A percentile compares a stretch with the other conserved stretches of the same genome.
These are phyloP conservation scores for Neocallimastix lanati DNA, from an alignment of 192 early-diverging fungal species.

Conservation along the genomic window DNA sequence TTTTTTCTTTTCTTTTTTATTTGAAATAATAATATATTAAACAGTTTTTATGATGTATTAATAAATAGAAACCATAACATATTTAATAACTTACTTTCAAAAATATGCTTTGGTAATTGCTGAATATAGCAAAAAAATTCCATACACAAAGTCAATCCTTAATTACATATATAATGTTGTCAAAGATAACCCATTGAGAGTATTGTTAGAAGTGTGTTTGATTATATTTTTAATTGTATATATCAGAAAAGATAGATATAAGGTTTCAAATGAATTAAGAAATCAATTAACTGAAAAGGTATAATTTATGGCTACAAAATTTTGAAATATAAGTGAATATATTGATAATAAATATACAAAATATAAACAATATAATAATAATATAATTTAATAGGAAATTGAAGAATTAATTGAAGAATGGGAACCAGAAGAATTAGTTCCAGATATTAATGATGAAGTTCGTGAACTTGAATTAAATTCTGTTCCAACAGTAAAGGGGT, in stretches of 20 bases:
- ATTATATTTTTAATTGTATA: not conserved
- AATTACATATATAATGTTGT: not conserved
- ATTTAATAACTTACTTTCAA: not conserved
- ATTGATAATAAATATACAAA: too few species aligned
- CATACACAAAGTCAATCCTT: not conserved
- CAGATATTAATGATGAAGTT: slow-evolving; percentile 49
- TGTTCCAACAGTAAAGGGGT: not conserved
- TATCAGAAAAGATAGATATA: not conserved
- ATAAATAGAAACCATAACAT: not conserved
- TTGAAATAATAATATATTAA: too few species aligned
- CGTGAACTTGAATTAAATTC: slow-evolving; percentile 36
- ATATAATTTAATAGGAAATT: slow-evolving; percentile 77
- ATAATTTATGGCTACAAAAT: too few species aligned
- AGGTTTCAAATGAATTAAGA: not conserved
- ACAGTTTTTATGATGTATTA: too few species aligned
- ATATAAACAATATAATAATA: too few species aligned
- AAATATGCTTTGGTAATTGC: not conserved
- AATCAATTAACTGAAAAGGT: not conserved
- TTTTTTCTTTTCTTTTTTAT: too few species aligned
- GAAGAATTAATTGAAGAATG: slow-evolving; percentile 88
- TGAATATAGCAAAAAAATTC: not conserved
- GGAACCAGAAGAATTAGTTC: slow-evolving; percentile 86
- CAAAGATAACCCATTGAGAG: not conserved
- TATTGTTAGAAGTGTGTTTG: not conserved
- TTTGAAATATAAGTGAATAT: too few species aligned